Evolutionary conservation across 2,329 filamentous ascomycete genomes (phyloP).

Genomic region (Didymella segeticola): DNA sequence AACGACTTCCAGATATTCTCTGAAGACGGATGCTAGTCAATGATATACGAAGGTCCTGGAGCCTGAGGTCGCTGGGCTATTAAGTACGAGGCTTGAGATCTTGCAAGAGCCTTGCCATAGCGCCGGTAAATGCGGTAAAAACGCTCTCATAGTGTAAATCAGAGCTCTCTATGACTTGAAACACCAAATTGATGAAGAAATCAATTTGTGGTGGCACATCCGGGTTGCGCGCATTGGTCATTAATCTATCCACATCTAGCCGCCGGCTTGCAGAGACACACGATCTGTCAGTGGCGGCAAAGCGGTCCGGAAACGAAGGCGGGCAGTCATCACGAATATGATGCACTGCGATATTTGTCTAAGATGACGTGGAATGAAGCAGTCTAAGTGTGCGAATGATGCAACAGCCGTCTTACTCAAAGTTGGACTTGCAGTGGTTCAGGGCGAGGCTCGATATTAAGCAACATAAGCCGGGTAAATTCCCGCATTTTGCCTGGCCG

Average conservation of each 20-base stretch:
- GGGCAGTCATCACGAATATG: neutral
- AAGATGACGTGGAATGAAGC: neutral
- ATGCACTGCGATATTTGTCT: neutral
- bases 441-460: constrained; percentile 9
- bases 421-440: neutral
- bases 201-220: constrained; percentile 11
- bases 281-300: constrained; percentile 40
- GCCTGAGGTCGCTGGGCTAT: neutral
- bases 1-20: neutral
- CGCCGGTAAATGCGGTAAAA: constrained; percentile 20
- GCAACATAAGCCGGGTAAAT: constrained; percentile 16
- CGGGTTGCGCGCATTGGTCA: constrained; percentile 29
- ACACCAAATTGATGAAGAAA: constrained; percentile 24
- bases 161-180: constrained; percentile 25
- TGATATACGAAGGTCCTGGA: neutral
- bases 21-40: neutral
- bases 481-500: constrained; percentile 10
- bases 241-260: constrained; percentile 47
- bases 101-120: constrained; percentile 9
- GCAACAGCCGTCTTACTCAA: neutral
- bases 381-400: neutral
- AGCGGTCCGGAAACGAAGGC: constrained; percentile 36
- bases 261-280: constrained; percentile 26
- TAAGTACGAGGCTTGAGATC: constrained; percentile 30
- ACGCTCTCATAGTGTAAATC: constrained; percentile 3